Percentiles rank a stretch among this genome's conserved stretches.
Evolutionary conservation across 352 stramenopile genomes (phyloP).

Genomic region (Phytopythium ostracodes): DNA sequence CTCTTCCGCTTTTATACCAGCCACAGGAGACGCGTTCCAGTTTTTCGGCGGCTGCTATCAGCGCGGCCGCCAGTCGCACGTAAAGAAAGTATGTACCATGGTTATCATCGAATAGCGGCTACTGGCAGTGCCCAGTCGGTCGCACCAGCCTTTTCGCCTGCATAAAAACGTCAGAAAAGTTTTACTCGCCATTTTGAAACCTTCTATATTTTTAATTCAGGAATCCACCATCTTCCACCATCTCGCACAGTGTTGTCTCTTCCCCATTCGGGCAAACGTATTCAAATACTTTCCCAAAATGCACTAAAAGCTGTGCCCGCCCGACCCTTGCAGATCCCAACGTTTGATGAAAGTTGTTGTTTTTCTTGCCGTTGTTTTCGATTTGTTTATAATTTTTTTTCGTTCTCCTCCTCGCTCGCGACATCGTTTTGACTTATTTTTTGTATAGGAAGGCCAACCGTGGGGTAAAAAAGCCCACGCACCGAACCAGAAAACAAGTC

Average conservation of each 20-base stretch:
- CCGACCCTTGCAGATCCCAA: too few species aligned
- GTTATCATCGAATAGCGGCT: not conserved
- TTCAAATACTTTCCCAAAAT: too few species aligned
- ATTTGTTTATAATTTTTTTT: not conserved
- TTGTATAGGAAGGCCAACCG: not conserved
- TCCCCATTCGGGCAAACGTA: not conserved
- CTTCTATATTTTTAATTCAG: not conserved
- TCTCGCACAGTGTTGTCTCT: not conserved
- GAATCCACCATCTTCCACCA: not conserved
- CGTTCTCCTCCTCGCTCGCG: not conserved
- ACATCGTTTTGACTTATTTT: not conserved
- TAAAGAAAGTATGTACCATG: too few species aligned
- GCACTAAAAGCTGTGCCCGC: too few species aligned
- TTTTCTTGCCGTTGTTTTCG: not conserved
- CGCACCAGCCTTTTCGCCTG: not conserved
- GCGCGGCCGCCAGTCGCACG: too few species aligned
- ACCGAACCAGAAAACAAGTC: conserved; percentile 1
- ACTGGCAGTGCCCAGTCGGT: not conserved
- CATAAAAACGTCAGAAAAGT: not conserved
- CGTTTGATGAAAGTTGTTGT: not conserved
- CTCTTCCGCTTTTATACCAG: too few species aligned
- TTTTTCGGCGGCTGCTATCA: too few species aligned
- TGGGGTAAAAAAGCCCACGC: conserved; percentile 7
- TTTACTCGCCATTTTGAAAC: not conserved
- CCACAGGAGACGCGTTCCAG: too few species aligned